phyloP scores from a whole-genome alignment of 164 flowering plant genomes.

The Macadamia tetraphylla region DNA sequence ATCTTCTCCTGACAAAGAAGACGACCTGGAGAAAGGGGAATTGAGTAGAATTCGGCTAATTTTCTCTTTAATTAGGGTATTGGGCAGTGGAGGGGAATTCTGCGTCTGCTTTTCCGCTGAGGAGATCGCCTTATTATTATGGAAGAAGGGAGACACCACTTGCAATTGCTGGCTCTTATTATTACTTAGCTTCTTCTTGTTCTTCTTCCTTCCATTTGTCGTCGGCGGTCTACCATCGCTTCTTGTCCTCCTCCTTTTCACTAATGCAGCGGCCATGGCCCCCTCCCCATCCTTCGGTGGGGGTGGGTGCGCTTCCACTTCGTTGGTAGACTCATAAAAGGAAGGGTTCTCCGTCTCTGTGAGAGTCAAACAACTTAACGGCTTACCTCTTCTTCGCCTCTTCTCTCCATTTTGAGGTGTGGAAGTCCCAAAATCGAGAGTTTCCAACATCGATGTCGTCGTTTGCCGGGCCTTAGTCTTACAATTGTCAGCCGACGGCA shows the following conservation, averaged over 20 bases:
- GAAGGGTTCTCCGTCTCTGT: neutral
- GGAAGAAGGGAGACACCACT: neutral
- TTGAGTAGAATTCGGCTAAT: no score
- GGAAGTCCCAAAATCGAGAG: neutral
- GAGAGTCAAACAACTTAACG: neutral
- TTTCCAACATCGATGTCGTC: no score
- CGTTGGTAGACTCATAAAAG: neutral
- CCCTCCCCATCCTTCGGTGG: neutral
- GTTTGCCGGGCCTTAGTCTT: no score
- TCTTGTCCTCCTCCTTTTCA: neutral
- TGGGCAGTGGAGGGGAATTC: neutral
- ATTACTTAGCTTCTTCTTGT: neutral
- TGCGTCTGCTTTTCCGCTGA: neutral
- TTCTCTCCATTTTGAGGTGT: constrained; percentile 11
- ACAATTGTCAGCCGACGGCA: no score
- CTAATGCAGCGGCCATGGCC: neutral
- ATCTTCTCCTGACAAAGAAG: neutral
- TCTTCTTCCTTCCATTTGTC: neutral
- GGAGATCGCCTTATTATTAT: neutral
- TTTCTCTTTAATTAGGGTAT: neutral
- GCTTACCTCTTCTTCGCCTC: neutral
- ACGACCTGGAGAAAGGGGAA: no score
- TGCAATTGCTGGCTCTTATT: neutral
- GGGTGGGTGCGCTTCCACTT: neutral
- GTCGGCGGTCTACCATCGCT: neutral